Conservation (phyloP, 805 yeast genomes). For the Blastobotrys robertii region DNA sequence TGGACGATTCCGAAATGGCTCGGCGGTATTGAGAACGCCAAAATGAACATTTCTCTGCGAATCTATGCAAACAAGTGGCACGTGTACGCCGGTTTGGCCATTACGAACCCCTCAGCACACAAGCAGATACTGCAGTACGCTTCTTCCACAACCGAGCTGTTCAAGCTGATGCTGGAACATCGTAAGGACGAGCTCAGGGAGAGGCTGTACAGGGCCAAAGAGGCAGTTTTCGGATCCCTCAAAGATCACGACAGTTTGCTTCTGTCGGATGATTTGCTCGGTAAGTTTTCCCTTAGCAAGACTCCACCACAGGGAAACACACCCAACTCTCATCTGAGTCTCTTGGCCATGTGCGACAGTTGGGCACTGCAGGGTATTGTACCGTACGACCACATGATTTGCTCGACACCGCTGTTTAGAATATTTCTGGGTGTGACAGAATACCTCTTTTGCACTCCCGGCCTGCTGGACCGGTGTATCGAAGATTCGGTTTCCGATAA, state of each 20-base stretch:
- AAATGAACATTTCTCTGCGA: conserved; percentile 83
- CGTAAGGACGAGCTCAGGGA: conserved; percentile 45
- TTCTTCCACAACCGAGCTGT: conserved; percentile 69
- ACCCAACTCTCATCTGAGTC: conserved; percentile 84
- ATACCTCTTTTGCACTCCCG: conserved; percentile 78
- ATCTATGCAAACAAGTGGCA: conserved; percentile 95
- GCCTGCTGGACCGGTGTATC: conserved; percentile 69
- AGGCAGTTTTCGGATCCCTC: conserved; percentile 62
- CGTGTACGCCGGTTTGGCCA: conserved; percentile 95
- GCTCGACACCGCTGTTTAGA: conserved; percentile 89
- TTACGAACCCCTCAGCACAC: conserved; percentile 91
- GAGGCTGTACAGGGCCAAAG: conserved; percentile 57
- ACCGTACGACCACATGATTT: conserved; percentile 94
- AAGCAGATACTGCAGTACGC: conserved; percentile 86
- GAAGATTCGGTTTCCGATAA: conserved; percentile 57
- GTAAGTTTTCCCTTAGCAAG: conserved; percentile 67
- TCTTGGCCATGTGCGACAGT: conserved; percentile 86
- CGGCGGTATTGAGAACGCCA: conserved; percentile 94
- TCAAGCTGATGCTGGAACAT: conserved; percentile 71
- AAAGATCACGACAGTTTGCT: conserved; percentile 47
- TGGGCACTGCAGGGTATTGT: conserved; percentile 80
- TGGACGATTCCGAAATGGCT: conserved; percentile 79
- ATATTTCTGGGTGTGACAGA: conserved; percentile 92
- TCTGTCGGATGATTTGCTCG: conserved; percentile 69
- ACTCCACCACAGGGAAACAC: conserved; percentile 48